Conservation (phyloP, 2,329 filamentous ascomycete genomes). For the Bisporella sp. region DNA sequence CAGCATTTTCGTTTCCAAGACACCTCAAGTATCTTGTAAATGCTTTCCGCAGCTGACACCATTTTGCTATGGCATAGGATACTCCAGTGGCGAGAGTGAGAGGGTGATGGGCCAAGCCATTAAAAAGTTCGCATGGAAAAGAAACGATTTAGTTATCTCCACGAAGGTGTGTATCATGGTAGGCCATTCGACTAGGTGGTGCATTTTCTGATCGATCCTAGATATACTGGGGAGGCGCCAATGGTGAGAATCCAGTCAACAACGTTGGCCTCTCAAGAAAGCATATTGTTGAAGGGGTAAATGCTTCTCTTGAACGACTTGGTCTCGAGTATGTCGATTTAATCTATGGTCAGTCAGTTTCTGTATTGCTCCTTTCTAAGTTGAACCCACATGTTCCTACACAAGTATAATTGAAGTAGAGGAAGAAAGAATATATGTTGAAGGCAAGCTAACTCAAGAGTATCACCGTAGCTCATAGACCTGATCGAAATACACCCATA, state of each 20-base stretch:
- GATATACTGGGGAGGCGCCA: constrained; percentile 58
- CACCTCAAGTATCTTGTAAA: no score
- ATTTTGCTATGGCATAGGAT: constrained; percentile 18
- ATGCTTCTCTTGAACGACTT: constrained; percentile 46
- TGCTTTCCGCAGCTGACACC: no score
- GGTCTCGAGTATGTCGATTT: constrained; percentile 58
- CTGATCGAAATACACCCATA: constrained; percentile 61
- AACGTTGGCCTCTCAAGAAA: constrained; percentile 62
- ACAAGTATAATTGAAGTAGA: no score
- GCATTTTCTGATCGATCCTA: constrained; percentile 20
- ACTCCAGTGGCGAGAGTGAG: constrained; percentile 45
- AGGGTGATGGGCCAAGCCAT: constrained; percentile 48
- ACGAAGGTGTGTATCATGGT: constrained; percentile 36
- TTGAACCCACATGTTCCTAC: no score
- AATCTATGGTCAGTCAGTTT: constrained; percentile 40
- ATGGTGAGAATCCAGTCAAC: constrained; percentile 56
- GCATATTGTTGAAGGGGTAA: constrained; percentile 61
- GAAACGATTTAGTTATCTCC: constrained; percentile 49
- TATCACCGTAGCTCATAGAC: constrained; percentile 43
- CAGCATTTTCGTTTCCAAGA: no score
- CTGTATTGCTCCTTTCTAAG: no score
- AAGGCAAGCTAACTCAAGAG: no score
- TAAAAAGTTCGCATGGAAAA: constrained; percentile 49
- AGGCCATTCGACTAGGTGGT: no score
- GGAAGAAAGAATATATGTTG: no score